Evolutionary conservation across 2,329 filamentous ascomycete species (phyloP).

Genomic region (Penicillium sp.): DNA sequence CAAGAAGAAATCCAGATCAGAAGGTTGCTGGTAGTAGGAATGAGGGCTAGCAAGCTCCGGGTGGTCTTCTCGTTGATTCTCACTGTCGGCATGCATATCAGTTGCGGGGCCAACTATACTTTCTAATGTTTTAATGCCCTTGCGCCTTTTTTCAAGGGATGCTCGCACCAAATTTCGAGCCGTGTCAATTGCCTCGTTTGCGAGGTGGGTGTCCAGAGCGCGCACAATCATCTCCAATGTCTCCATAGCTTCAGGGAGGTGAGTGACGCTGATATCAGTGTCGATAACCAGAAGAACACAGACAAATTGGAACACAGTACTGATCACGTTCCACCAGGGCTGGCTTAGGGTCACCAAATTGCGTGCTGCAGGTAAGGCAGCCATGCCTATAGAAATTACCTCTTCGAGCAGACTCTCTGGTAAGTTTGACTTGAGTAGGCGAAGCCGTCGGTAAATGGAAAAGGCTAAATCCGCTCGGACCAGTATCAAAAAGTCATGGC

Average conservation of each 20-base stretch:
- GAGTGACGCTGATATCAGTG: constrained; percentile 37
- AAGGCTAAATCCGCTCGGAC: constrained; percentile 33
- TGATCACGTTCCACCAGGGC: constrained; percentile 49
- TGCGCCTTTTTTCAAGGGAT: constrained; percentile 16
- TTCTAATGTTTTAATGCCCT: constrained; percentile 15
- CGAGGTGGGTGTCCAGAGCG: constrained; percentile 30
- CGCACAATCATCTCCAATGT: constrained; percentile 41
- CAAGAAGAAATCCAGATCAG: constrained; percentile 17
- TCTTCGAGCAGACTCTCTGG: constrained; percentile 40
- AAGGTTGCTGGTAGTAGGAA: constrained; percentile 6
- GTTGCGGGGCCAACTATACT: constrained; percentile 10
- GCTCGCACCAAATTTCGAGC: constrained; percentile 17
- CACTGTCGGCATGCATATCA: not conserved
- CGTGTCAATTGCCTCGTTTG: constrained; percentile 16
- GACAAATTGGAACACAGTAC: constrained; percentile 46
- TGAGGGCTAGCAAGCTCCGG: constrained; percentile 6
- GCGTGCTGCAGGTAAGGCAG: constrained; percentile 37
- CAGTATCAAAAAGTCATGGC: constrained; percentile 36
- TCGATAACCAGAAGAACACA: constrained; percentile 46
- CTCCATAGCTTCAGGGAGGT: constrained; percentile 40
- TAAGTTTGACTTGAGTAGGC: constrained; percentile 40
- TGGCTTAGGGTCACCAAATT: constrained; percentile 35
- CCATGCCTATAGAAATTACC: constrained; percentile 38
- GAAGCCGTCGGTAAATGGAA: constrained; percentile 44
- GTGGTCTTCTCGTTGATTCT: constrained; percentile 4